These are phyloP conservation scores for Thalassiosira ordinaria DNA, from an alignment of 352 stramenopile species.

Conservation along the genomic window DNA sequence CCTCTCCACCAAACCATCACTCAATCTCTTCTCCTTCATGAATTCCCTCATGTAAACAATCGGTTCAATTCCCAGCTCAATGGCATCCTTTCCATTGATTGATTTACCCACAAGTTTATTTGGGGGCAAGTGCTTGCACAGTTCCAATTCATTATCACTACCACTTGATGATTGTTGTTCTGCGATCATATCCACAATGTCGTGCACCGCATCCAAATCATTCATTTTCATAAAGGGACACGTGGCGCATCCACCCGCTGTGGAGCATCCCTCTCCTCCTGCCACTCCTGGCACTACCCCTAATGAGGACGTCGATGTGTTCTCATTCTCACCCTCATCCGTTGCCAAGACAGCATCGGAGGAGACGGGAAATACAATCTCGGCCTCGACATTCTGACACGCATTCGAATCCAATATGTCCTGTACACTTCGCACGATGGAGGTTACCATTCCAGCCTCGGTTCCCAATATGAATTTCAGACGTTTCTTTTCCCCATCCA, in stretches of 20 bases:
- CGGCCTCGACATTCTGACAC: conserved; percentile 84
- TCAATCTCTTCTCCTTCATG: conserved; percentile 91
- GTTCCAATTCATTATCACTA: conserved; percentile 26
- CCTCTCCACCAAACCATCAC: conserved; percentile 88
- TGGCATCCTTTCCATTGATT: conserved; percentile 90
- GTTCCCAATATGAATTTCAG: conserved; percentile 96
- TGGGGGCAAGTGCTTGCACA: conserved; percentile 79
- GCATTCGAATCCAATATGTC: conserved; percentile 70
- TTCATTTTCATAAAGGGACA: conserved; percentile 99
- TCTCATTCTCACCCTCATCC: too few relatives aligned
- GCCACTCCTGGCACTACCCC: conserved; percentile 90
- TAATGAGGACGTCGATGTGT: too few relatives aligned
- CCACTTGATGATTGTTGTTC: conserved; percentile 55
- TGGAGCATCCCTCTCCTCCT: conserved; percentile 95
- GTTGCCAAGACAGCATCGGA: conserved; percentile 90
- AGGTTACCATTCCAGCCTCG: conserved; percentile 97
- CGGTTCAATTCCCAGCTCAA: conserved; percentile 92
- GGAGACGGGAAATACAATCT: conserved; percentile 97
- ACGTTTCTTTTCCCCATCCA: conserved; percentile 81
- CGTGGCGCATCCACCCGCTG: conserved; percentile 94
- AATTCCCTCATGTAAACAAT: conserved; percentile 97
- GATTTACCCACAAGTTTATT: conserved; percentile 92
- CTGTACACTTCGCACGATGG: conserved; percentile 94
- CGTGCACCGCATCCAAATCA: conserved; percentile 94
- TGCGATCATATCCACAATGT: conserved; percentile 87